Conservation (phyloP, 352 stramenopile genomes). For the Phytophthora cryptogea region DNA sequence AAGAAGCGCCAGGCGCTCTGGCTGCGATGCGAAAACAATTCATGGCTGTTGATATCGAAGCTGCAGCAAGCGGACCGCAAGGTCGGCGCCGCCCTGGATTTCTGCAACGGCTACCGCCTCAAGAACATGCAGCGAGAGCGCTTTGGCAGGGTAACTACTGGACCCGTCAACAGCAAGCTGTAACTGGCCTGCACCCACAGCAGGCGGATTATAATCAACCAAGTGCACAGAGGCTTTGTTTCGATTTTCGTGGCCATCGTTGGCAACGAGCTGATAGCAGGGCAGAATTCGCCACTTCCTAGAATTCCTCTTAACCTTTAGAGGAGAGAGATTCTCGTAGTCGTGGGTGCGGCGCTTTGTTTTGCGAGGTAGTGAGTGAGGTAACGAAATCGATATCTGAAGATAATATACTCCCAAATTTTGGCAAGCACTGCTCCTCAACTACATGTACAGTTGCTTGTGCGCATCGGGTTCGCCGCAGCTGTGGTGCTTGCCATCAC, state of each 20-base stretch:
- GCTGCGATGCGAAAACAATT: slow-evolving; percentile 58
- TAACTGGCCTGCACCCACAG: slow-evolving; percentile 6
- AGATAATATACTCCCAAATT: too few relatives aligned
- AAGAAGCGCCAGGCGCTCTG: slow-evolving; percentile 71
- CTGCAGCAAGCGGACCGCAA: slow-evolving; percentile 73
- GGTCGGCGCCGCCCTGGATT: slow-evolving; percentile 65
- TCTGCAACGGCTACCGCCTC: slow-evolving; percentile 80
- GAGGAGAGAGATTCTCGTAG: too few relatives aligned
- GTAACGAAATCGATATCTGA: too few relatives aligned
- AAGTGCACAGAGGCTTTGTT: neutral
- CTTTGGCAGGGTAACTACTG: slow-evolving; percentile 38
- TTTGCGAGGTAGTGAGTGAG: too few relatives aligned
- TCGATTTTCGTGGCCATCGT: neutral
- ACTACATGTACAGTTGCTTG: too few relatives aligned
- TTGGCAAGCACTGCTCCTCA: too few relatives aligned
- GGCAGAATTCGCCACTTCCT: too few relatives aligned
- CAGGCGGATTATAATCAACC: neutral
- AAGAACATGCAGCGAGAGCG: slow-evolving; percentile 58
- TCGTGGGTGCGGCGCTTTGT: too few relatives aligned
- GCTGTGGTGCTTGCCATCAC: too few relatives aligned
- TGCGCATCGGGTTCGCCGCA: too few relatives aligned
- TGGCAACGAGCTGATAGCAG: too few relatives aligned
- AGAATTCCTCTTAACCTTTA: too few relatives aligned
- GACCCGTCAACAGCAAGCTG: slow-evolving; percentile 26
- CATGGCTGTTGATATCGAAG: slow-evolving; percentile 73